Base-by-base conservation (phyloP, 345 rosid species). In the Populus pruinosa region DNA sequence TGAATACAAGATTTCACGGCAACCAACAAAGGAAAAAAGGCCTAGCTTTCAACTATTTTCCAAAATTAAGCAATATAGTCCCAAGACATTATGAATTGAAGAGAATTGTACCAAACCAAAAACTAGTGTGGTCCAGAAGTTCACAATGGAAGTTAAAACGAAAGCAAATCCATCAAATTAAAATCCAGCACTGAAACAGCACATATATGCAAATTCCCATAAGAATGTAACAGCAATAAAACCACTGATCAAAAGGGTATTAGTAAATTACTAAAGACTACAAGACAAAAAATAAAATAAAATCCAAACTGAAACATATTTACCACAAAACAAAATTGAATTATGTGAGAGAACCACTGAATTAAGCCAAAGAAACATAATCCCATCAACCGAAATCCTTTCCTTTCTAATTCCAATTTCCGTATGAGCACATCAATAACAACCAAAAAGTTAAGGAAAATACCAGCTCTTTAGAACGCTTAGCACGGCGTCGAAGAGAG, bases 401-500 rank as follows among this genome's bases (percentile, higher is more conserved):
- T 18, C 21, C 56, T 50, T 10, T 41, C 8, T 50, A 50, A 50
- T 50, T 18, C 56, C n/a, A 50, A 18, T 50, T 50, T 50, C 56
- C 56, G 17, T 50, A 18, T 18, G 56, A 31, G 35, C 18, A 41
- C 1, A 44, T 12, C 47, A 49, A 18, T 8, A 67, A 47, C 29
- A 18, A 14, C 35, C 31, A 41, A 2, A 72, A 14, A 25, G 25
- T 27, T 14, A 21, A 56, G 21, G 8, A 5, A 5, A 50, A 53
- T 79, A 95, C 98, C 90, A 88, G 80, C 77, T 93, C 94, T 84
- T 91, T 95, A 9, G 92, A 87, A 5, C 97, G 96, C 73, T 86
- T 87, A 66, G 89, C 96, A 1, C 99, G 92, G 72, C 97, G 97
- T 65, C 98, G 90, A 56, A 95, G 36, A 14, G 98, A 77, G 47